Evolutionary conservation across 2,329 filamentous ascomycete species (phyloP).

Genomic region (Cylindrodendrum hubeiense): DNA sequence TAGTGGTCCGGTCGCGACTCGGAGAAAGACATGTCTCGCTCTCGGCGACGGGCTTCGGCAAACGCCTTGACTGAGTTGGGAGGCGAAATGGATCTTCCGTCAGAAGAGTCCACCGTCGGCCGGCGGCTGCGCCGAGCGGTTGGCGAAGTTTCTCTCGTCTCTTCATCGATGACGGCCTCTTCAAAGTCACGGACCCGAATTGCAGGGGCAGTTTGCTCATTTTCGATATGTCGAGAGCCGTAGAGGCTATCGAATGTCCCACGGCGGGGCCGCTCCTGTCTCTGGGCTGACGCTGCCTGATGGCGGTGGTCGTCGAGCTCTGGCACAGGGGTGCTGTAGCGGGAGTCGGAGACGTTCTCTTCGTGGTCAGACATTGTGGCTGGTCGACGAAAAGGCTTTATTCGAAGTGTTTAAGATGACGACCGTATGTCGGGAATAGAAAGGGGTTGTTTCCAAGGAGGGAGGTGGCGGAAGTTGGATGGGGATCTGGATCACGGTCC

Average conservation of each 20-base stretch:
- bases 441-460: constrained; percentile 26
- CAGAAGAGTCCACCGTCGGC: constrained; percentile 67
- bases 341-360: constrained; percentile 69
- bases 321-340: constrained; percentile 80
- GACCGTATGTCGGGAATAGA: constrained; percentile 21
- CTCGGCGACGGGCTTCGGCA: constrained; percentile 87
- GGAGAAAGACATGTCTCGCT: constrained; percentile 75
- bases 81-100: constrained; percentile 81
- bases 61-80: constrained; percentile 99
- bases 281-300: constrained; percentile 71
- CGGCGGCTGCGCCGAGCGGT: constrained; percentile 62
- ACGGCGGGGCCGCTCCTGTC: constrained; percentile 71
- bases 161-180: constrained; percentile 81
- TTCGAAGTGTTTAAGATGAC: constrained; percentile 12
- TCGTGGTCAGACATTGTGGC: constrained; percentile 75
- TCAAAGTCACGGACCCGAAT: constrained; percentile 83
- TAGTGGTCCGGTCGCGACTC: constrained; percentile 56
- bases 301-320: constrained; percentile 90
- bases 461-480: constrained; percentile 30
- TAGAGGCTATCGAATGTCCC: constrained; percentile 82
- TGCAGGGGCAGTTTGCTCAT: constrained; percentile 51
- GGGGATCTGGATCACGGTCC: constrained; percentile 45
- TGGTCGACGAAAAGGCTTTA: constrained; percentile 9
- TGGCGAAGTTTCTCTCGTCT: constrained; percentile 69
- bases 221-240: constrained; percentile 61